Percentiles rank a stretch among this genome's conserved stretches.
These are phyloP conservation scores for Hypoxylon sp. DNA, from an alignment of 2,329 filamentous ascomycete genomes.

Conservation along the genomic window DNA sequence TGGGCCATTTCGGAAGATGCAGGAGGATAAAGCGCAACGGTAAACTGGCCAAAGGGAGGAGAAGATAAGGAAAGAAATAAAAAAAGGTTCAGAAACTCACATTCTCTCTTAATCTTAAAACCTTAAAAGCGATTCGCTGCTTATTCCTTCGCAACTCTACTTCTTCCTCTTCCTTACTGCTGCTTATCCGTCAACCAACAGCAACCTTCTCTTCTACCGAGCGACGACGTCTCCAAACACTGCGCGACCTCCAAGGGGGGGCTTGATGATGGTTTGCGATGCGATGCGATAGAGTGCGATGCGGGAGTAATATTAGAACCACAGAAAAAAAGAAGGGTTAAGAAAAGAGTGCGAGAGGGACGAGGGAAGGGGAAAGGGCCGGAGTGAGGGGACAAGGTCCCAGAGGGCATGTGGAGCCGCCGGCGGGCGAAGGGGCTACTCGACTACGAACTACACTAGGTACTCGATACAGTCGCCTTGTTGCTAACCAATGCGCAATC, in stretches of 20 bases:
- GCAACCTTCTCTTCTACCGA: slow-evolving; percentile 44
- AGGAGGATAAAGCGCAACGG: slow-evolving; percentile 19
- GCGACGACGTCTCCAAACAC: slow-evolving; percentile 47
- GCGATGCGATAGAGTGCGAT: slow-evolving; percentile 33
- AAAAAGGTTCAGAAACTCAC: slow-evolving; percentile 27
- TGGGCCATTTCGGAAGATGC: slow-evolving; percentile 18
- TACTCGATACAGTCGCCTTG: slow-evolving; percentile 3
- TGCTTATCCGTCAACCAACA: slow-evolving; percentile 38
- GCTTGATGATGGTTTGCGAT: slow-evolving; percentile 27
- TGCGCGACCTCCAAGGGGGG: slow-evolving; percentile 46
- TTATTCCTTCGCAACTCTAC: slow-evolving; percentile 31
- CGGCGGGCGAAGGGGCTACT: slow-evolving; percentile 41
- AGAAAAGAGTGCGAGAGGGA: slow-evolving; percentile 36
- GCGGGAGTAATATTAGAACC: slow-evolving; percentile 21
- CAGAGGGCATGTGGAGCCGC: slow-evolving; percentile 36
- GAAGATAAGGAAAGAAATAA: too few relatives aligned
- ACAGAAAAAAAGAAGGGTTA: slow-evolving; percentile 41
- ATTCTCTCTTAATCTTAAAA: slow-evolving; percentile 17
- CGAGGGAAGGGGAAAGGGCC: slow-evolving; percentile 35
- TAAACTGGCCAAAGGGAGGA: slow-evolving; percentile 10
- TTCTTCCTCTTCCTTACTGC: slow-evolving; percentile 24
- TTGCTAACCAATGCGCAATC: not conserved
- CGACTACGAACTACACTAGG: slow-evolving; percentile 19
- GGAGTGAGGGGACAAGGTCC: slow-evolving; percentile 32
- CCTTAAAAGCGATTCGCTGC: slow-evolving; percentile 29